Evolutionary conservation across 495 filamentous ascomycete species (phyloP).

Genomic region (Penicillium malachiteum): DNA sequence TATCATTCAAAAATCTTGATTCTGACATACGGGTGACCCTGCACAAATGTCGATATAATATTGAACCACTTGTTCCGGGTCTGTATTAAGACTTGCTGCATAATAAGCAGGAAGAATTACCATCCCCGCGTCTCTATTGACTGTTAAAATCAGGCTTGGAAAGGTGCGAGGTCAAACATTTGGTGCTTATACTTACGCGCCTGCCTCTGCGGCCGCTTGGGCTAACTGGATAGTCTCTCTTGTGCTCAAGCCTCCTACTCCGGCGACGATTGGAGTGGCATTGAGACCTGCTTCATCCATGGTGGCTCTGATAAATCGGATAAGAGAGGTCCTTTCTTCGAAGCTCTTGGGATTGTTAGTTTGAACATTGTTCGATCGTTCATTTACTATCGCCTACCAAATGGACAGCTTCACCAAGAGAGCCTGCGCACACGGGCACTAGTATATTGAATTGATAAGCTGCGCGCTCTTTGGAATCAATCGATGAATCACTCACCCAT

Average conservation of each 20-base stretch:
- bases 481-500: conserved; percentile 12
- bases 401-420: conserved; percentile 22
- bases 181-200: conserved; percentile 12
- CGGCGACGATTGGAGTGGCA: conserved; percentile 20
- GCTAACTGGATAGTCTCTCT: conserved; percentile 20
- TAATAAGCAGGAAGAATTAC: conserved; percentile 27
- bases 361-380: neutral
- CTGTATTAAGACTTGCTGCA: conserved; percentile 19
- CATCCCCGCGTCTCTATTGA: conserved; percentile 21
- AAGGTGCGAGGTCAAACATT: neutral
- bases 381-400: conserved; percentile 7
- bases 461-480: neutral
- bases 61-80: conserved; percentile 17
- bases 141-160: neutral
- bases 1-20: neutral
- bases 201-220: conserved; percentile 16
- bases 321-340: conserved; percentile 17
- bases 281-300: conserved; percentile 19
- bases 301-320: conserved; percentile 19
- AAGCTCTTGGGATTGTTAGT: conserved; percentile 8
- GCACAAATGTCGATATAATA: conserved; percentile 24
- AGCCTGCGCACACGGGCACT: conserved; percentile 27
- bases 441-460: neutral
- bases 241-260: conserved; percentile 20
- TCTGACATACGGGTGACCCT: conserved; percentile 16